Conservation (phyloP, 768 basidiomycete genomes). For the Trametes maxima region DNA sequence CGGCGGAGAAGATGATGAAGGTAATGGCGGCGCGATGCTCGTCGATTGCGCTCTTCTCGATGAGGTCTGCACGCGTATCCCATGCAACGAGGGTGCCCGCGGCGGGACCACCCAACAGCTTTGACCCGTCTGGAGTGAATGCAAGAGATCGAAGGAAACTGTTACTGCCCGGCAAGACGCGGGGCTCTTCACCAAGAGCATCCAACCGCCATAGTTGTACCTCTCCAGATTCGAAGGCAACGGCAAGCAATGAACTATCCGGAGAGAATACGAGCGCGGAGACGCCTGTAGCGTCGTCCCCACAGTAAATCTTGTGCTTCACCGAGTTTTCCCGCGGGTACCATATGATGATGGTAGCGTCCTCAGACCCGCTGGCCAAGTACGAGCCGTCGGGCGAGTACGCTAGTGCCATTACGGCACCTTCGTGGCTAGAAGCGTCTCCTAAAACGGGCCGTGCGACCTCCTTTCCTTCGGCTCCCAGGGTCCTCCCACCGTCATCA, state of each 20-base stretch:
- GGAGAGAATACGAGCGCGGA: conserved; percentile 11
- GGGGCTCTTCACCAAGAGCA: background rate
- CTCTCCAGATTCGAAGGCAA: conserved; percentile 23
- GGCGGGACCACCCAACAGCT: conserved; percentile 19
- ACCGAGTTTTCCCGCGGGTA: background rate
- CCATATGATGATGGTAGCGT: conserved; percentile 20
- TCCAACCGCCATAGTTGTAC: conserved; percentile 20
- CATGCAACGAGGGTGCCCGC: conserved; percentile 19
- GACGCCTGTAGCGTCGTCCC: background rate
- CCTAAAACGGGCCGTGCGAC: background rate
- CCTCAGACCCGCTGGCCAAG: conserved; percentile 20
- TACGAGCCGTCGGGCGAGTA: conserved; percentile 40
- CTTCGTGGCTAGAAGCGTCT: background rate
- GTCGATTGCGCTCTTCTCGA: background rate
- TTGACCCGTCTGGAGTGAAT: conserved; percentile 24
- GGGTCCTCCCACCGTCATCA: background rate
- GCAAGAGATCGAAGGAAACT: conserved; percentile 16
- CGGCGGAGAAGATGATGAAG: conserved; percentile 35
- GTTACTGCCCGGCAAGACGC: background rate
- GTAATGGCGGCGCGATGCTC: conserved; percentile 28
- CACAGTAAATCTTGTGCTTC: background rate
- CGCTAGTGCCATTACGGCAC: conserved; percentile 37
- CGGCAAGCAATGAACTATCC: conserved; percentile 14
- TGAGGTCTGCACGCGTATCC: background rate
- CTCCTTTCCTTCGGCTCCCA: background rate